A percentile compares a stretch with the other conserved stretches of the same genome.
These are phyloP conservation scores for Borovskyia barvae DNA, from an alignment of 208 protist species.

Conservation along the genomic window DNA sequence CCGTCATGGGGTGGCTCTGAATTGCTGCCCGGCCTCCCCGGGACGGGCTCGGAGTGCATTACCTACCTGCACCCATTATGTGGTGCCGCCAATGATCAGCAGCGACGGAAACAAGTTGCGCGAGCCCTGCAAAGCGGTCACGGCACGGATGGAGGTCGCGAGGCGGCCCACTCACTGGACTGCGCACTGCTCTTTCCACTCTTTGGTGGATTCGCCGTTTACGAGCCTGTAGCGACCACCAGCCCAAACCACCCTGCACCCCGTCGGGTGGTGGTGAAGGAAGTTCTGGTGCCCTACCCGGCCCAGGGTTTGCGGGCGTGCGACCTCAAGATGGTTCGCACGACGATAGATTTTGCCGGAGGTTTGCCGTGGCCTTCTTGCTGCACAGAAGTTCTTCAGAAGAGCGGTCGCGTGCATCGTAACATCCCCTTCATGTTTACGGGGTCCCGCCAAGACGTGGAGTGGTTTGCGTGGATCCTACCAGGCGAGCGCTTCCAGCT, in stretches of 20 bases:
- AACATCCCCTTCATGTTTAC: conserved; percentile 58
- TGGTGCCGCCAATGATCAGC: conserved; percentile 34
- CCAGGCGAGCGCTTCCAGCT: conserved; percentile 63
- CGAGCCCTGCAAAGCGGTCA: conserved; percentile 40
- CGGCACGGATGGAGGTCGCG: conserved; percentile 1
- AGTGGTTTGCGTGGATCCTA: conserved; percentile 76
- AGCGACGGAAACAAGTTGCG: conserved; percentile 33
- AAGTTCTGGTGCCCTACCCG: conserved; percentile 73
- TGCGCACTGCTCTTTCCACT: conserved; percentile 52
- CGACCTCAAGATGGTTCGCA: conserved; percentile 32
- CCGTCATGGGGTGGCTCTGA: conserved; percentile 60
- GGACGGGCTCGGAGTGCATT: conserved; percentile 25
- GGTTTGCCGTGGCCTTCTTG: conserved; percentile 71
- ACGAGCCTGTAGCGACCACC: conserved; percentile 16
- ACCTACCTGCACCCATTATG: conserved; percentile 56
- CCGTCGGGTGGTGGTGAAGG: conserved; percentile 26
- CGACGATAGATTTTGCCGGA: conserved; percentile 52
- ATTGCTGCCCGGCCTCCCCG: conserved; percentile 39
- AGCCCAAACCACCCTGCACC: conserved; percentile 4
- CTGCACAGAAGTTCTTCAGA: conserved; percentile 61
- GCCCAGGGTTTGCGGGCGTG: conserved; percentile 33
- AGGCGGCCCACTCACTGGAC: conserved; percentile 26
- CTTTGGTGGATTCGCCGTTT: conserved; percentile 70
- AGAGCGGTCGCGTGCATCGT: conserved; percentile 41
- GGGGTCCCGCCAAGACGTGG: conserved; percentile 30